Evolutionary conservation across 2,329 filamentous ascomycete genomes (phyloP).

Genomic region (Alternaria brassicae): DNA sequence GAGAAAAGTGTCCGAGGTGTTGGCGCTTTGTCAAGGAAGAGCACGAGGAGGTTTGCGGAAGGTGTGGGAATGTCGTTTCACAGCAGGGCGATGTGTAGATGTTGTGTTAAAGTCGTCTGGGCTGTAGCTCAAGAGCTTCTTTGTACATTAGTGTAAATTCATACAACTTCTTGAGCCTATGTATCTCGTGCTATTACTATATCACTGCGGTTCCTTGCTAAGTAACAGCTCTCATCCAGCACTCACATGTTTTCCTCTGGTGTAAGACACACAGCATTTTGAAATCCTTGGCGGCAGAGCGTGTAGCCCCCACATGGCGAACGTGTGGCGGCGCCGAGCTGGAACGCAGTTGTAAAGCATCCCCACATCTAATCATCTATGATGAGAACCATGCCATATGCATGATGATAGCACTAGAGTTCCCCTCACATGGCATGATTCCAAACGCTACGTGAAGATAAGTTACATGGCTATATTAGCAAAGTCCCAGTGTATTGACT

Average conservation of each 20-base stretch:
- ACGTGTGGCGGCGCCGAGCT: background rate
- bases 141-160: background rate
- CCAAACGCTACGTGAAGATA: background rate
- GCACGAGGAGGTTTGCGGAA: constrained; percentile 70
- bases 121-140: background rate
- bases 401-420: background rate
- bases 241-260: background rate
- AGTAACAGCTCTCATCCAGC: background rate
- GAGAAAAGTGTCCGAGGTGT: constrained; percentile 82
- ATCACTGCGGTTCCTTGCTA: no score
- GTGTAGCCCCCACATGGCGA: background rate
- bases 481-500: background rate
- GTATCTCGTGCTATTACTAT: no score
- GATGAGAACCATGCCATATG: no score
- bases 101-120: background rate
- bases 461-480: no score
- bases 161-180: no score
- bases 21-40: constrained; percentile 83
- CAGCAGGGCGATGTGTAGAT: constrained; percentile 9
- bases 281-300: background rate
- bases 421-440: background rate
- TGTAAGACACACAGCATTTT: background rate
- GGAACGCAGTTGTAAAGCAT: background rate
- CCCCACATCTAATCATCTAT: no score
- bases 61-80: constrained; percentile 73